Evolutionary conservation across 1,139 yeast genomes (phyloP), one percentile per base, ranked within the genome.

Genomic region (Nematodospora anomalae): DNA sequence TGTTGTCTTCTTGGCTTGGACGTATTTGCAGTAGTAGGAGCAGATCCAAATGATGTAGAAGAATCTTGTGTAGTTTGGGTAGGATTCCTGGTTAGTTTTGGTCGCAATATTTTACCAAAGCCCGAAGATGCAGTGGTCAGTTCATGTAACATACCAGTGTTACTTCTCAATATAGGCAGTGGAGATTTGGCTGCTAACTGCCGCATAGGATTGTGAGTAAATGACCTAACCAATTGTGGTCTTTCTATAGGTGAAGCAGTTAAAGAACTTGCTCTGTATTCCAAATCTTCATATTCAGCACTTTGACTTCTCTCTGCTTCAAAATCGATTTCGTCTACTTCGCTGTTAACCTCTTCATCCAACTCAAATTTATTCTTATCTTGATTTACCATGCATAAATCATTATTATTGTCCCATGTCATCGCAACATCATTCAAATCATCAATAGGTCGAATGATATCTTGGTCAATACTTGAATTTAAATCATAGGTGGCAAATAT

Each of bases 401-500:
- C 74, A 29, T 76, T 72, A 21, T 61, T 53, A 3, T 64, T 60
- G 28, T 55, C 57, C 83, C 95, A 86, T 1, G 80, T 67, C 26
- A 76, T 52, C 0, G 86, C 68, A 1, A 71, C 68, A 3, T 74
- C 59, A 4, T 78, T 67, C 33, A 86, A 54, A 32, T 75, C 73
- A 33, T 80, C 80, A 6, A 79, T 58, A 1, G 82, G 78, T 16
- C 68, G 58, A 1, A 74, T 62, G 23, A 82, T 73, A 16, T 53
- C 60, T 3, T 26, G 20, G 16, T 45, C 52, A 11, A 46, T 46
- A 5, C 41, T 35, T 4, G 52, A 47, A 9, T 71, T 66, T 21
- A 86, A 61, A 49, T 79, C 80, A 46, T 82, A 62, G 4, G 83
- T 55, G 57, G 82, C 36, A 68, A 69, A 57, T 68, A 70, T 46